These are phyloP conservation scores for Mycena rebaudengoi DNA, from an alignment of 768 basidiomycete genomes.

Conservation along the genomic window DNA sequence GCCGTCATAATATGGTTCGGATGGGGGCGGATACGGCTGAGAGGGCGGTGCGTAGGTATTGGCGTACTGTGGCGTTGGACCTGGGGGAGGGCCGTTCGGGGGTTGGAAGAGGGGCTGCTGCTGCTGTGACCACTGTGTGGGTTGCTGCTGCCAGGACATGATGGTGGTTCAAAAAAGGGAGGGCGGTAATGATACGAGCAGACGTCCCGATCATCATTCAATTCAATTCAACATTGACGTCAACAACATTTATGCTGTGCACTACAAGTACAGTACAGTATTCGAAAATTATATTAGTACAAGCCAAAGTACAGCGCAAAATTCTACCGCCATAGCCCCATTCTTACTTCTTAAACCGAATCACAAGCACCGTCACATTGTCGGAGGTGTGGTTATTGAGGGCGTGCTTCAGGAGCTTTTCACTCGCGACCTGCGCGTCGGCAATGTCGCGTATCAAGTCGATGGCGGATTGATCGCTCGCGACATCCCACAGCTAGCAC, in stretches of 20 bases:
- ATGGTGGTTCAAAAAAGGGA: background rate
- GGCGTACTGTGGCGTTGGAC: constrained; percentile 51
- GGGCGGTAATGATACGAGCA: no score
- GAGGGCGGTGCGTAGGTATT: constrained; percentile 38
- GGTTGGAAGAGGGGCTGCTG: constrained; percentile 21
- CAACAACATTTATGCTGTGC: constrained; percentile 1
- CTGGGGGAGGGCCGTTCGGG: constrained; percentile 40
- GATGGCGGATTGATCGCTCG: constrained; percentile 89
- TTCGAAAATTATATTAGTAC: background rate
- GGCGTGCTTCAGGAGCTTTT: constrained; percentile 81
- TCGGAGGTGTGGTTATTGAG: constrained; percentile 90
- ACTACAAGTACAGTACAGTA: constrained; percentile 2
- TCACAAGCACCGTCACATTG: constrained; percentile 91
- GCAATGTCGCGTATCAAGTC: constrained; percentile 77
- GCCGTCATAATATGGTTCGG: no score
- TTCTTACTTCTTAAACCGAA: constrained; percentile 76
- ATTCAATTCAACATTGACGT: background rate
- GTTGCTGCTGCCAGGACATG: no score
- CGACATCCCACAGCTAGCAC: constrained; percentile 93
- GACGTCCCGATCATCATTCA: no score
- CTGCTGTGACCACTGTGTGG: constrained; percentile 10
- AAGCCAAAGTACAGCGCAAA: no score
- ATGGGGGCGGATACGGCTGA: no score
- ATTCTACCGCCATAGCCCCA: no score
- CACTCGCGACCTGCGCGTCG: constrained; percentile 87